Base-by-base conservation (phyloP, 1,284 basidiomycete species). In the Naganishia sp. region DNA sequence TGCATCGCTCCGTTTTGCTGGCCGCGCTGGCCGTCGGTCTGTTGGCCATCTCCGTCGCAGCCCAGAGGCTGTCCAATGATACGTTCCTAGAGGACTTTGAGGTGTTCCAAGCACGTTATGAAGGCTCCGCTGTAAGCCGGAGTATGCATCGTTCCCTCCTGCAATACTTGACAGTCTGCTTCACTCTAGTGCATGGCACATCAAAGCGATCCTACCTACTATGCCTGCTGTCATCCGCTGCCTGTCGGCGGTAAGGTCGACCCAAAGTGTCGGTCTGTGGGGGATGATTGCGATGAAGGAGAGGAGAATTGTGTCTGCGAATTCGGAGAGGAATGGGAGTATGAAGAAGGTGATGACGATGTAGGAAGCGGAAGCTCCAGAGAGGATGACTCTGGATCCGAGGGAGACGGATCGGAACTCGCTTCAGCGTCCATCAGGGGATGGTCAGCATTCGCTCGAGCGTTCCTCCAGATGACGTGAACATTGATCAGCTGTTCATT, bases 301-400 rank as follows among this genome's bases (percentile, higher is more conserved):
- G 58, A 61, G 39, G 58, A 61, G 23, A 61, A 61, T 21, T 61
- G 58, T 23, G 58, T 61, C 1, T 61, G 58, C 31, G 47, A 61
- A 10, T 15, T 52, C 9, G 11, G 7, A n/a, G 45, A 47, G 17
- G n/a, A 47, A n/a, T 47, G 45, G 18, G 43, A 58, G 13, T 39
- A 39, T 39, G 58, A 39, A 11, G 58, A 50, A 5, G 47, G n/a
- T 3, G 47, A 61, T 6, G 47, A 60, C 25, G n/a, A 49, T 39
- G 21, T 13, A 9, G 17, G 23, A 7, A 15, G 45, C 18, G 7
- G 2, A 47, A n/a, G 23, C 45, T n/a, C 45, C 45, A n/a, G 5
- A 9, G 23, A n/a, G 18, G 15, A 23, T n/a, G 45, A 47, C 13
- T 10, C 35, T 10, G 13, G 35, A 39, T 13, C 10, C 7, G 4